A percentile compares a stretch with the other conserved stretches of the same genome.
These are phyloP conservation scores for Stellera chamaejasme DNA, from an alignment of 345 rosid genomes.

Conservation along the genomic window DNA sequence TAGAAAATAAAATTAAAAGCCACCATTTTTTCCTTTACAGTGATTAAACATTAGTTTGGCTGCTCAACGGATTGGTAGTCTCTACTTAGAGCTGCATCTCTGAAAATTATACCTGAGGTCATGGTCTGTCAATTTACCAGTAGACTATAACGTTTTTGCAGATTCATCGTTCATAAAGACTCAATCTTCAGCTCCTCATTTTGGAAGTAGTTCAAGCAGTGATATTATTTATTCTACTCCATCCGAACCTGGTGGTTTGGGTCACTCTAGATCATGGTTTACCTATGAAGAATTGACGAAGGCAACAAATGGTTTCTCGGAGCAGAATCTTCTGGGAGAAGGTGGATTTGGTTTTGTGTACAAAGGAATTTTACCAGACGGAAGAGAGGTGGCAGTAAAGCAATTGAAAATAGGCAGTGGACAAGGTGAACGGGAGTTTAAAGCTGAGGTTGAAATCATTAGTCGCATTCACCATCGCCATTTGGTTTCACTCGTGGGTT, in stretches of 20 bases:
- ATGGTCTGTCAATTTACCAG: background rate
- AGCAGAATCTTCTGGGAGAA: constrained; percentile 78
- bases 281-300: constrained; percentile 58
- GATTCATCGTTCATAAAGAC: constrained; percentile 45
- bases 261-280: constrained; percentile 67
- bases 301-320: constrained; percentile 76
- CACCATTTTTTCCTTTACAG: no score
- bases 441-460: constrained; percentile 89
- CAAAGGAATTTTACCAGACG: constrained; percentile 80
- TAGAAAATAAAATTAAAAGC: no score
- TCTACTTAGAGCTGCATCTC: no score
- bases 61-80: no score
- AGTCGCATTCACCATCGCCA: constrained; percentile 92
- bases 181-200: constrained; percentile 55
- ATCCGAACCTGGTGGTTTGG: constrained; percentile 56
- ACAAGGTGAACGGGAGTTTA: constrained; percentile 92
- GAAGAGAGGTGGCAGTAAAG: constrained; percentile 80
- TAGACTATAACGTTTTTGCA: constrained; percentile 23
- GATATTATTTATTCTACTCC: constrained; percentile 32
- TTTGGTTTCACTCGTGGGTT: constrained; percentile 91
- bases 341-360: constrained; percentile 93
- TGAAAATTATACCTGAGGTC: no score
- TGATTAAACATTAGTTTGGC: no score
- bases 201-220: constrained; percentile 57
- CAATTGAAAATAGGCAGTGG: constrained; percentile 78